Evolutionary conservation across 768 basidiomycete species (phyloP).

Genomic region (Kwoniella newhampshirensis): DNA sequence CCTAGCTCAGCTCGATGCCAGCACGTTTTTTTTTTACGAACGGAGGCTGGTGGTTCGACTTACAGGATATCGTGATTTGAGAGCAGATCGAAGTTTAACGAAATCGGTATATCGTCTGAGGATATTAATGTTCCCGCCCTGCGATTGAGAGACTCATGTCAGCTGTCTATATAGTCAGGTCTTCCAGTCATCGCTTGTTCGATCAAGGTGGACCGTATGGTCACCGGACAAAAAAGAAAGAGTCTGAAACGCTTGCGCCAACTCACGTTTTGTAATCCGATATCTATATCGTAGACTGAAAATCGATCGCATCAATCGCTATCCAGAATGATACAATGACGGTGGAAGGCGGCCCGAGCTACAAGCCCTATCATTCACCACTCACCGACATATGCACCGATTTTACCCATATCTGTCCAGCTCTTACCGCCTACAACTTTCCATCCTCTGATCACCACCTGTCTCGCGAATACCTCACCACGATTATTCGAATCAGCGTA

Average conservation of each 20-base stretch:
- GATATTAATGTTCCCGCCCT: conserved; percentile 38
- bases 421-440: conserved; percentile 46
- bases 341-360: too few relatives aligned
- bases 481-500: too few relatives aligned
- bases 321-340: too few relatives aligned
- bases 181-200: conserved; percentile 3
- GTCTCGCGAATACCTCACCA: conserved; percentile 33
- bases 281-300: conserved; percentile 48
- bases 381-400: conserved; percentile 52
- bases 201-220: too few relatives aligned
- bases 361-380: conserved; percentile 1
- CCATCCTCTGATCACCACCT: conserved; percentile 45
- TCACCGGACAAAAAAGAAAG: too few relatives aligned
- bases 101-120: conserved; percentile 50
- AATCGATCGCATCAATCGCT: background rate
- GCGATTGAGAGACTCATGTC: too few relatives aligned
- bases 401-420: conserved; percentile 38
- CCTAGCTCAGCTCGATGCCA: too few relatives aligned
- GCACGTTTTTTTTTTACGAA: too few relatives aligned
- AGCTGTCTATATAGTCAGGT: background rate
- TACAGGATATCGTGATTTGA: conserved; percentile 38
- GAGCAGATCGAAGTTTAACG: conserved; percentile 26
- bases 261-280: conserved; percentile 32
- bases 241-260: too few relatives aligned
- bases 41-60: too few relatives aligned